phyloP scores from a whole-genome alignment of 768 basidiomycete genomes.

The Phlebiopsis gigantea region DNA sequence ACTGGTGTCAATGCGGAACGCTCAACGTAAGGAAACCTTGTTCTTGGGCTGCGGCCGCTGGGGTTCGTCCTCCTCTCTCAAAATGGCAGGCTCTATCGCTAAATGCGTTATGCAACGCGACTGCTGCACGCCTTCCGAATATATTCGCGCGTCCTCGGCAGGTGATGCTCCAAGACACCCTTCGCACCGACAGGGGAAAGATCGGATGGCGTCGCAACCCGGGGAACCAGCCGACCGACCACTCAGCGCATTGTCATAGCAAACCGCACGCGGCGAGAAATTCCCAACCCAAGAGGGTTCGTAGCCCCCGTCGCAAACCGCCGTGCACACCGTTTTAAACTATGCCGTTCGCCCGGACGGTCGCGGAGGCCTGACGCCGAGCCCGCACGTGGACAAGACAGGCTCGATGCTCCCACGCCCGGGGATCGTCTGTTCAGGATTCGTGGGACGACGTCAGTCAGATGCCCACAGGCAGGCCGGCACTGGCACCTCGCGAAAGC shows the following conservation, averaged over 20 bases:
- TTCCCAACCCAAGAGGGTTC: neutral
- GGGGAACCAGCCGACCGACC: neutral
- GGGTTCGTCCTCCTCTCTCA: neutral
- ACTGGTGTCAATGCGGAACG: constrained; percentile 13
- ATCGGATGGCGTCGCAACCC: neutral
- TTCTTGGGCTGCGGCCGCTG: constrained; percentile 5
- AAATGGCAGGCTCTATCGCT: constrained; percentile 1
- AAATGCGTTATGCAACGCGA: constrained; percentile 8
- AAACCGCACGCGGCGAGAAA: neutral
- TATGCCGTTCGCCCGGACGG: neutral
- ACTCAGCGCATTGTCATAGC: neutral
- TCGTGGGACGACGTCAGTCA: constrained; percentile 13
- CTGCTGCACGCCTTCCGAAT: neutral
- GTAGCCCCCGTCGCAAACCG: neutral
- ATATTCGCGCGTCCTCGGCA: neutral
- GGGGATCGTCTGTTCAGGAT: constrained; percentile 1
- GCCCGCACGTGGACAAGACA: neutral
- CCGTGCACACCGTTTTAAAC: neutral
- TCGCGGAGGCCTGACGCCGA: constrained; percentile 1
- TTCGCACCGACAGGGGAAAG: neutral
- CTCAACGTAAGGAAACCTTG: constrained; percentile 8
- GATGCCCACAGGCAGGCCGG: constrained; percentile 4
- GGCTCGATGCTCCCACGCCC: constrained; percentile 4
- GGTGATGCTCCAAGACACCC: neutral
- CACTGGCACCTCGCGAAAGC: neutral